Evolutionary conservation across 1,139 yeast genomes (phyloP).

Genomic region (Suhomyces ambrosiae): DNA sequence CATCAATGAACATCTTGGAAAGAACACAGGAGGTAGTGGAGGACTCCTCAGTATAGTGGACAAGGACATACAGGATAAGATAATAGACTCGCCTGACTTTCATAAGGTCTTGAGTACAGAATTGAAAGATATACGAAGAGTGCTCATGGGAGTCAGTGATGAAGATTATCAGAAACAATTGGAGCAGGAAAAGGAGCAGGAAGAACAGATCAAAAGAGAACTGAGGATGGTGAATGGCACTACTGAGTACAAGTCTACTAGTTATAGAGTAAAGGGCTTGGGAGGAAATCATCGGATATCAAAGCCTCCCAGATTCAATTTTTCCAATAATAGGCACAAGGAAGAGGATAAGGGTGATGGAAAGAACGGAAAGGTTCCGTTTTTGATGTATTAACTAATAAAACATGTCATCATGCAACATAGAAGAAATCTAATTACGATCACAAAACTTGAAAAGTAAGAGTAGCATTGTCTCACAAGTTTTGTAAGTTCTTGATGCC

Average conservation of each 20-base stretch:
- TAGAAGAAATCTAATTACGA: too few relatives aligned
- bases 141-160: slow-evolving; percentile 40
- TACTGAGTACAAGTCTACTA: slow-evolving; percentile 21
- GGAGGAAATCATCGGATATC: slow-evolving; percentile 24
- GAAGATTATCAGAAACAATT: slow-evolving; percentile 39
- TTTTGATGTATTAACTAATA: slow-evolving; percentile 17
- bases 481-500: too few relatives aligned
- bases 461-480: too few relatives aligned
- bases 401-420: neutral
- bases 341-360: slow-evolving; percentile 14
- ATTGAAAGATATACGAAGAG: slow-evolving; percentile 38
- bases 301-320: slow-evolving; percentile 38
- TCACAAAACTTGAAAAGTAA: too few relatives aligned
- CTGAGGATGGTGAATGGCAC: slow-evolving; percentile 6
- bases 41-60: slow-evolving; percentile 42
- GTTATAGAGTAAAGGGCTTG: slow-evolving; percentile 32
- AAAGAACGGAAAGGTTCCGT: slow-evolving; percentile 16
- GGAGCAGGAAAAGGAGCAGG: slow-evolving; percentile 17
- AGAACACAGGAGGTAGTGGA: slow-evolving; percentile 11
- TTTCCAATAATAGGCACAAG: slow-evolving; percentile 14
- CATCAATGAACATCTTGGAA: slow-evolving; percentile 25
- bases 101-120: slow-evolving; percentile 36
- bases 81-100: slow-evolving; percentile 47
- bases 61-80: slow-evolving; percentile 49
- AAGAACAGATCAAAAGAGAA: slow-evolving; percentile 10